Evolutionary conservation across 2,329 filamentous ascomycete species (phyloP).

Genomic region (Phyllosticta ampelicida): DNA sequence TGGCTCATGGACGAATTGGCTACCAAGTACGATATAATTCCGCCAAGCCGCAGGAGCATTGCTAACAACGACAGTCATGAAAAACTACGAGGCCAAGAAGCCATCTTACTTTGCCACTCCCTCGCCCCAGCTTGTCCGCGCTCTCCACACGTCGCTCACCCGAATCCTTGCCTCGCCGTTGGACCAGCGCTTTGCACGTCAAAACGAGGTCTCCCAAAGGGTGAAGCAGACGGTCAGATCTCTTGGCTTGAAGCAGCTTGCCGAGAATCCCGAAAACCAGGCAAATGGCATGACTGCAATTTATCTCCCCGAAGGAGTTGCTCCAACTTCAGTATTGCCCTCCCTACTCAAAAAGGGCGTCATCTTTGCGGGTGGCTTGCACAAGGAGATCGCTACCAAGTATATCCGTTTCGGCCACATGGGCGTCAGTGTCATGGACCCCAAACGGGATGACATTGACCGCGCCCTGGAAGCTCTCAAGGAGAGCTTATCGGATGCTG

Average conservation of each 20-base stretch:
- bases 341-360: slow-evolving; percentile 78
- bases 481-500: slow-evolving; percentile 62
- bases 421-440: slow-evolving; percentile 85
- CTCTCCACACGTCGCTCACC: slow-evolving; percentile 76
- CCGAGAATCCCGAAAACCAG: slow-evolving; percentile 76
- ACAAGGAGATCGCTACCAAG: slow-evolving; percentile 87
- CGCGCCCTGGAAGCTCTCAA: slow-evolving; percentile 71
- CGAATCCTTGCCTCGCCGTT: slow-evolving; percentile 78
- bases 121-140: slow-evolving; percentile 85
- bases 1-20: slow-evolving; percentile 94
- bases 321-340: slow-evolving; percentile 72
- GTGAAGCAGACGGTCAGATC: slow-evolving; percentile 75
- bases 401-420: slow-evolving; percentile 97
- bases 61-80: slow-evolving; percentile 59
- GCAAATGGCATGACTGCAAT: slow-evolving; percentile 98
- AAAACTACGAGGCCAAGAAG: slow-evolving; percentile 97
- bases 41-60: too few species aligned
- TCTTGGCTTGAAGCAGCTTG: slow-evolving; percentile 79
- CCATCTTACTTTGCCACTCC: slow-evolving; percentile 96
- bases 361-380: slow-evolving; percentile 87
- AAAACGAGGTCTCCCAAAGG: slow-evolving; percentile 68
- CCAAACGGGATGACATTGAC: slow-evolving; percentile 69
- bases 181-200: slow-evolving; percentile 69
- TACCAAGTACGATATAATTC: slow-evolving; percentile 54
- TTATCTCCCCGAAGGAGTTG: slow-evolving; percentile 77